phyloP scores from a whole-genome alignment of 1,284 basidiomycete species.

The Singerocomus inundabilis region DNA sequence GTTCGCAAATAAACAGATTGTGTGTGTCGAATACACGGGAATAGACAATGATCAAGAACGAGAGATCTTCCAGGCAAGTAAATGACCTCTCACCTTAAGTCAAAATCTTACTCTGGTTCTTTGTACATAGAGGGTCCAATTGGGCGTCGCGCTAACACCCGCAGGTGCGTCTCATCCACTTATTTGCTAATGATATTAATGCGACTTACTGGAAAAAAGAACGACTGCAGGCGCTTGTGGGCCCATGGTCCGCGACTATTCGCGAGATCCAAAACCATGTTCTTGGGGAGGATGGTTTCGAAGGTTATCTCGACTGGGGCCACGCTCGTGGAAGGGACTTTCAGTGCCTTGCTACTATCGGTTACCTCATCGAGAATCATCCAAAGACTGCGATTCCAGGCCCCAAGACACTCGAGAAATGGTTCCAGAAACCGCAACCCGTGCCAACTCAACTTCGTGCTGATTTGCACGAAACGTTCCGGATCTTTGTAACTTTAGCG shows the following conservation, averaged over 20 bases:
- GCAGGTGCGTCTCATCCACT: slow-evolving; percentile 38
- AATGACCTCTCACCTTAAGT: background rate
- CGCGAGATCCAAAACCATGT: slow-evolving; percentile 41
- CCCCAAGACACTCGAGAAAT: slow-evolving; percentile 40
- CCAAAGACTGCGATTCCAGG: slow-evolving; percentile 34
- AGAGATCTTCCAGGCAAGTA: slow-evolving; percentile 36
- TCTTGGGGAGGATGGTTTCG: slow-evolving; percentile 42
- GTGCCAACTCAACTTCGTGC: slow-evolving; percentile 33
- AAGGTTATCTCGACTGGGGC: slow-evolving; percentile 45
- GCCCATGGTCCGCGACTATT: slow-evolving; percentile 43
- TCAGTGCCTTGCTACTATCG: slow-evolving; percentile 43
- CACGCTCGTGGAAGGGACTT: slow-evolving; percentile 48
- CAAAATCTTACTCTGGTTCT: background rate
- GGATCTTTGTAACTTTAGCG: slow-evolving; percentile 41
- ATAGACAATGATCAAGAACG: slow-evolving; percentile 36
- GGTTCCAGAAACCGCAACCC: slow-evolving; percentile 33
- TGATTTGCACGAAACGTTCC: slow-evolving; percentile 41
- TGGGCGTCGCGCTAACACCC: slow-evolving; percentile 38
- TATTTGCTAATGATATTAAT: background rate
- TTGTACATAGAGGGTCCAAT: slow-evolving; percentile 40
- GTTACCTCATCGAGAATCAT: slow-evolving; percentile 40
- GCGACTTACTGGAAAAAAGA: slow-evolving; percentile 32
- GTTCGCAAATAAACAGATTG: slow-evolving; percentile 48
- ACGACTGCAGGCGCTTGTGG: slow-evolving; percentile 46
- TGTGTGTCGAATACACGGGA: slow-evolving; percentile 49